A percentile compares a stretch with the other conserved stretches of the same genome.
Evolutionary conservation across 2,329 filamentous ascomycete genomes (phyloP).

Genomic region (Sclerotinia borealis): DNA sequence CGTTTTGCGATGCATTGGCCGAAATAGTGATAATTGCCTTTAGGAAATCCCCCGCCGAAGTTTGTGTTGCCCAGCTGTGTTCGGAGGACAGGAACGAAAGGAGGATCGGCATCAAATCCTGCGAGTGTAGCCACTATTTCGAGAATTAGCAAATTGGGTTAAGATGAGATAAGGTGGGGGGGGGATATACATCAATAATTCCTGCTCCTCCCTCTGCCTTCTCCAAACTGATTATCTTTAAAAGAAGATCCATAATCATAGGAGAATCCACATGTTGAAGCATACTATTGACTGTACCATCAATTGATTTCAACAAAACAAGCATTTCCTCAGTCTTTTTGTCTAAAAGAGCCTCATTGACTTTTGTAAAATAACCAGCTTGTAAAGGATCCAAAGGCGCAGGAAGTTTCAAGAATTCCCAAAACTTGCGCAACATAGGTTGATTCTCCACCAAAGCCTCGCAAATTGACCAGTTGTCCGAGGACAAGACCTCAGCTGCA

Average conservation of each 20-base stretch:
- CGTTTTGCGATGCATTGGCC: conserved; percentile 94
- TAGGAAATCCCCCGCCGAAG: conserved; percentile 92
- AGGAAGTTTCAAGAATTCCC: conserved; percentile 80
- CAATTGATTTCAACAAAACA: conserved; percentile 75
- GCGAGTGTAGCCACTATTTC: conserved; percentile 81
- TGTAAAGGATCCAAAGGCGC: conserved; percentile 86
- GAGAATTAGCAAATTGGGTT: neutral
- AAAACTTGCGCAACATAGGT: conserved; percentile 73
- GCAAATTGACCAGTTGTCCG: conserved; percentile 94
- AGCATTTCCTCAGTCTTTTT: conserved; percentile 99
- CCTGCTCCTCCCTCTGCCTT: conserved; percentile 86
- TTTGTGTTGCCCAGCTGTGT: conserved; percentile 85
- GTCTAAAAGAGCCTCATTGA: conserved; percentile 95
- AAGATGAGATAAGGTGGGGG: conserved; percentile 14
- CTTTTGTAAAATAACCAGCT: conserved; percentile 96
- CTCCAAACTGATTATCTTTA: conserved; percentile 96
- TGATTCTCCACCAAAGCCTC: conserved; percentile 87
- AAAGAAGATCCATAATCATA: conserved; percentile 93
- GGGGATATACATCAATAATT: conserved; percentile 72
- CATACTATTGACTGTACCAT: conserved; percentile 76
- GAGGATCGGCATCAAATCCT: conserved; percentile 79
- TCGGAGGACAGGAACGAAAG: conserved; percentile 82
- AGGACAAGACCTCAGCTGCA: conserved; percentile 86
- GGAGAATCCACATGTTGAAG: conserved; percentile 93
- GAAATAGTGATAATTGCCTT: conserved; percentile 99